Evolutionary conservation across 2,329 filamentous ascomycete genomes (phyloP).

Genomic region (Paraphaeosphaeria minitans): DNA sequence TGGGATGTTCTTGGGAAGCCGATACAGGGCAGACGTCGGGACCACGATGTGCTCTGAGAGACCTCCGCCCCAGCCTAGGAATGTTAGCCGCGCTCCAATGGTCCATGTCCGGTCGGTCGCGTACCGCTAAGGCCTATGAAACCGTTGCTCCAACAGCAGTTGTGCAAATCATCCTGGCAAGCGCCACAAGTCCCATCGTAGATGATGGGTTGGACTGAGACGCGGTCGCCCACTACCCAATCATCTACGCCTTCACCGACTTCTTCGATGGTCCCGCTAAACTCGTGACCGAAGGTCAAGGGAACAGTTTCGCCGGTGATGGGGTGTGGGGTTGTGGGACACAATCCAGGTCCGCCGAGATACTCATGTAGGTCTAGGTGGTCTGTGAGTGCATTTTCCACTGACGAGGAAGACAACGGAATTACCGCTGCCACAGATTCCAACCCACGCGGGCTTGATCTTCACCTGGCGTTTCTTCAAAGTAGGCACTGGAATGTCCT

Average conservation of each 20-base stretch:
- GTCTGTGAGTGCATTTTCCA: conserved; percentile 8
- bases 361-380: conserved; percentile 54
- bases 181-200: conserved; percentile 59
- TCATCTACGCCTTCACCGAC: conserved; percentile 56
- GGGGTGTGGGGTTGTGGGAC: conserved; percentile 59
- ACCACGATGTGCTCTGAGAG: conserved; percentile 59
- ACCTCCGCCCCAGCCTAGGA: conserved; percentile 56
- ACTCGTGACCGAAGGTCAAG: conserved; percentile 61
- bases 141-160: conserved; percentile 61
- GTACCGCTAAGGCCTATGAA: conserved; percentile 58
- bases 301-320: conserved; percentile 59
- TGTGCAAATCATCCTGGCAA: conserved; percentile 58
- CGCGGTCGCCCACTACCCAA: conserved; percentile 56
- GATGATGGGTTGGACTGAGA: conserved; percentile 60
- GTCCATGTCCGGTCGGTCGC: not conserved
- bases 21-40: conserved; percentile 53
- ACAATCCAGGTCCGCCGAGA: conserved; percentile 54
- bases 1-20: conserved; percentile 57
- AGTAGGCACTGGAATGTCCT: conserved; percentile 49
- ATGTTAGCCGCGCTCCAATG: conserved; percentile 11
- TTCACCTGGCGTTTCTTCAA: conserved; percentile 51
- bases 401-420: not conserved
- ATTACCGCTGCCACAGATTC: conserved; percentile 50
- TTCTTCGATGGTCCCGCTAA: conserved; percentile 58
- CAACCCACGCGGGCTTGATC: conserved; percentile 49